Conservation (phyloP, 2,329 filamentous ascomycete species). For the Tothia fuscella region DNA sequence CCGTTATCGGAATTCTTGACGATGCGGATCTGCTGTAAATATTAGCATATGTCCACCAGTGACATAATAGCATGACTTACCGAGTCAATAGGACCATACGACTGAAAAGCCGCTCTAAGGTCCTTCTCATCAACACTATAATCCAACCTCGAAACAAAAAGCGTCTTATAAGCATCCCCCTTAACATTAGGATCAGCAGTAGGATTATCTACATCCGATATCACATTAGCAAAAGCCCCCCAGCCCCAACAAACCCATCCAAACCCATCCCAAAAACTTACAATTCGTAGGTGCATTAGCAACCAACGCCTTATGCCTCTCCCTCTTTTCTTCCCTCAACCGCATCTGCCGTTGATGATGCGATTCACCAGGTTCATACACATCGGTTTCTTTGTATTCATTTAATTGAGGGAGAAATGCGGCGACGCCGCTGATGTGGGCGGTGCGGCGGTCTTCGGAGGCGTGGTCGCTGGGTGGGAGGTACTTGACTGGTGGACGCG, state of each 20-base stretch:
- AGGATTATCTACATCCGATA: slow-evolving; percentile 54
- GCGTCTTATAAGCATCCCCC: slow-evolving; percentile 87
- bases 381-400: slow-evolving; percentile 66
- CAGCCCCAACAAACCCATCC: background rate
- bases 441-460: slow-evolving; percentile 69
- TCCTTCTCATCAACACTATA: slow-evolving; percentile 86
- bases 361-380: slow-evolving; percentile 75
- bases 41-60: slow-evolving; percentile 14
- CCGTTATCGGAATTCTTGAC: slow-evolving; percentile 66
- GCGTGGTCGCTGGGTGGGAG: slow-evolving; percentile 72
- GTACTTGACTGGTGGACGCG: slow-evolving; percentile 83
- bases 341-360: slow-evolving; percentile 84
- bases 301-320: slow-evolving; percentile 49
- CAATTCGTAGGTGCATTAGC: slow-evolving; percentile 54
- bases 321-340: slow-evolving; percentile 68
- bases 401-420: slow-evolving; percentile 61
- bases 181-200: slow-evolving; percentile 75
- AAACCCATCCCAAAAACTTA: slow-evolving; percentile 27
- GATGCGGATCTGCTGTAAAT: slow-evolving; percentile 62
- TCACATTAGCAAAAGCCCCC: background rate
- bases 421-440: slow-evolving; percentile 59
- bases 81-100: slow-evolving; percentile 87
- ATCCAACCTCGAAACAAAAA: slow-evolving; percentile 81
- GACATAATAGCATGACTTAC: slow-evolving; percentile 38
- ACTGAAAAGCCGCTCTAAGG: slow-evolving; percentile 82